A percentile compares a stretch with the other conserved stretches of the same genome.
Evolutionary conservation across 495 filamentous ascomycete genomes (phyloP).

Genomic region (Aspergillus diversus): DNA sequence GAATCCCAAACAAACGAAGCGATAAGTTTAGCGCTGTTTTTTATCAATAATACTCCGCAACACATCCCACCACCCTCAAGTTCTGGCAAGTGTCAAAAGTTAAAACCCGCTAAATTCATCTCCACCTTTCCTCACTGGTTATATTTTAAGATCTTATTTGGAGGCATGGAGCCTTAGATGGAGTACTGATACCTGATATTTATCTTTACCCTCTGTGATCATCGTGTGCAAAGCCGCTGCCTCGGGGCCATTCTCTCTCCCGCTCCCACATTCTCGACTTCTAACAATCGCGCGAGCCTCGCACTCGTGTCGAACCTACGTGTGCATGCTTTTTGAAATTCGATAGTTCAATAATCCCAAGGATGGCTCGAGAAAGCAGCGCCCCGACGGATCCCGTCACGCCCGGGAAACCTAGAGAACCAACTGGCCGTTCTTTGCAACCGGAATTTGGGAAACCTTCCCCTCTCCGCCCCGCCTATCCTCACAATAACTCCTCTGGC

Average conservation of each 20-base stretch:
- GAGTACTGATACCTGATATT: slow-evolving; percentile 1
- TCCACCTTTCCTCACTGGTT: slow-evolving; percentile 3
- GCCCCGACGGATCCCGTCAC: slow-evolving; percentile 40
- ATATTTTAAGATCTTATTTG: not conserved
- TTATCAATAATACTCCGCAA: slow-evolving; percentile 7
- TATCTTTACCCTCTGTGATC: not conserved
- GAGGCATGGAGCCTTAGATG: not conserved
- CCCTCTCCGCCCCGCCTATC: slow-evolving; percentile 49
- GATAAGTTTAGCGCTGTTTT: slow-evolving; percentile 1
- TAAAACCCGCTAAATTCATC: not conserved
- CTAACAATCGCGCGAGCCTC: not conserved
- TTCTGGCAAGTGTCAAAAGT: not conserved
- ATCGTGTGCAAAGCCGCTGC: not conserved
- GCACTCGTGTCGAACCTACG: not conserved
- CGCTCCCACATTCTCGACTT: not conserved
- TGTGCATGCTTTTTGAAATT: not conserved
- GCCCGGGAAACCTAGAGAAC: slow-evolving; percentile 33
- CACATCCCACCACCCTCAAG: slow-evolving; percentile 5
- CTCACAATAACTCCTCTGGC: slow-evolving; percentile 39
- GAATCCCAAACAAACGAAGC: slow-evolving; percentile 20
- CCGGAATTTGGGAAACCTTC: slow-evolving; percentile 65
- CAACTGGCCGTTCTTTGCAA: slow-evolving; percentile 34
- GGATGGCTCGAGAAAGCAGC: slow-evolving; percentile 49
- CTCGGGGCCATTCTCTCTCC: too few species aligned
- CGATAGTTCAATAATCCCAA: slow-evolving; percentile 9